These are phyloP conservation scores for Fraxinus floribunda DNA, from an alignment of 305 asterid genomes.

Conservation along the genomic window DNA sequence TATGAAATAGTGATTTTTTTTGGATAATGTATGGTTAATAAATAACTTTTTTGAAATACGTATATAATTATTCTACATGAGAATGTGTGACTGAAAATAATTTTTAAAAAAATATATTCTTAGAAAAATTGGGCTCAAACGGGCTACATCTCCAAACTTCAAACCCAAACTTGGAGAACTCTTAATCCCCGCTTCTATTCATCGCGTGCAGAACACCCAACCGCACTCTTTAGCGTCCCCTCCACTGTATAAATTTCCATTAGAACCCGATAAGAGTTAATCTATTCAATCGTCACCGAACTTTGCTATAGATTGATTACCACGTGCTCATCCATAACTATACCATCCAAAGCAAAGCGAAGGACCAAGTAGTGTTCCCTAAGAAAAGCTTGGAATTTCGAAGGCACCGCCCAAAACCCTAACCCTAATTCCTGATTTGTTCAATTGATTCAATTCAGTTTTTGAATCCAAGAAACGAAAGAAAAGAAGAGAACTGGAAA, in stretches of 20 bases:
- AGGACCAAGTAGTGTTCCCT: conserved; percentile 4
- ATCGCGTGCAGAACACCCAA: not conserved
- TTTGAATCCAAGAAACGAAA: not conserved
- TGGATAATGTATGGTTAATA: too few species aligned
- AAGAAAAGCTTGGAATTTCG: conserved; percentile 43
- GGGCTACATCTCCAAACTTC: too few species aligned
- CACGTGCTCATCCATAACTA: not conserved
- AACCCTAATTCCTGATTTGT: conserved; percentile 22
- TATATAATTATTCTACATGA: too few species aligned
- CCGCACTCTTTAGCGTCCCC: not conserved
- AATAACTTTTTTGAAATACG: too few species aligned
- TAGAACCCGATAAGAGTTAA: not conserved
- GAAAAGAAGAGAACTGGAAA: not conserved
- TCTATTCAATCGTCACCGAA: too few species aligned
- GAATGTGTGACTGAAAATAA: too few species aligned
- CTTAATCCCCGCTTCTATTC: not conserved
- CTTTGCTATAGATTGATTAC: too few species aligned
- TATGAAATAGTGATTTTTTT: too few species aligned
- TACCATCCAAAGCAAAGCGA: not conserved
- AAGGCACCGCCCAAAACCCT: conserved; percentile 30
- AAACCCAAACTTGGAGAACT: not conserved
- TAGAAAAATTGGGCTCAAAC: too few species aligned
- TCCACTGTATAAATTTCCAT: conserved; percentile 25
- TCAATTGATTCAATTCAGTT: not conserved
- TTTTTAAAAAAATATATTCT: too few species aligned